Evolutionary conservation across 176 grass and related monocot genomes (phyloP).

Genomic region (Chrysopogon serrulatus): DNA sequence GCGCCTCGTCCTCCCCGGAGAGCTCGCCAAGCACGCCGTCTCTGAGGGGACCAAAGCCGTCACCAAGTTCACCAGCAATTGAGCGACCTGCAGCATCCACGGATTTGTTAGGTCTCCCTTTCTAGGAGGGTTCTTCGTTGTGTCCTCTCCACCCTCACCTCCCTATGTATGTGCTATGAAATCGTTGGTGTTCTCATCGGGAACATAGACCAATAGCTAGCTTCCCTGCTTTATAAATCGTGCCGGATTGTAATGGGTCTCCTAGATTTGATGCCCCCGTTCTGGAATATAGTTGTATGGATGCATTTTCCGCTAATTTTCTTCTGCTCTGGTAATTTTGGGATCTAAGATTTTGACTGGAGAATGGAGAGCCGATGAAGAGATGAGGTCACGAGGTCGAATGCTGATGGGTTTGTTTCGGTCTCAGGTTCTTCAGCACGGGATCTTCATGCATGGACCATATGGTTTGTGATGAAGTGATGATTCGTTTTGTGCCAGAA

Average conservation of each 20-base stretch:
- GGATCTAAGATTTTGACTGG: slow-evolving; percentile 18
- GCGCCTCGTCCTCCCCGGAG: slow-evolving; percentile 55
- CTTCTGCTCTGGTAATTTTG: not conserved
- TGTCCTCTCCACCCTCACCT: not conserved
- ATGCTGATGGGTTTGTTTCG: not conserved
- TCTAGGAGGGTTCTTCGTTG: not conserved
- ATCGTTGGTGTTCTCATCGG: not conserved
- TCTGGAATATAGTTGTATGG: not conserved
- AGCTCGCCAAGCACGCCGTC: slow-evolving; percentile 72
- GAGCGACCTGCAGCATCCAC: not conserved
- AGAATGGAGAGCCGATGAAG: not conserved
- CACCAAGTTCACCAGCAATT: slow-evolving; percentile 65
- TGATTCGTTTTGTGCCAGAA: not conserved
- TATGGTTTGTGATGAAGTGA: not conserved
- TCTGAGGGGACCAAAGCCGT: slow-evolving; percentile 77
- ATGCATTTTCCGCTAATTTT: not conserved
- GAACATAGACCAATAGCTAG: not conserved
- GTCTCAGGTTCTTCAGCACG: slow-evolving; percentile 20
- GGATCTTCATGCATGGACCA: slow-evolving; percentile 30
- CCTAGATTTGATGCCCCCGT: slow-evolving; percentile 6
- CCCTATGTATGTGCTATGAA: not conserved
- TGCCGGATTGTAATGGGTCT: not conserved
- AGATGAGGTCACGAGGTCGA: not conserved
- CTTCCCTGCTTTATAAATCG: slow-evolving; percentile 18
- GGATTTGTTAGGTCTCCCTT: not conserved